Base-by-base conservation (phyloP, 805 yeast genomes). In the Barnettozyma wickerhamii region DNA sequence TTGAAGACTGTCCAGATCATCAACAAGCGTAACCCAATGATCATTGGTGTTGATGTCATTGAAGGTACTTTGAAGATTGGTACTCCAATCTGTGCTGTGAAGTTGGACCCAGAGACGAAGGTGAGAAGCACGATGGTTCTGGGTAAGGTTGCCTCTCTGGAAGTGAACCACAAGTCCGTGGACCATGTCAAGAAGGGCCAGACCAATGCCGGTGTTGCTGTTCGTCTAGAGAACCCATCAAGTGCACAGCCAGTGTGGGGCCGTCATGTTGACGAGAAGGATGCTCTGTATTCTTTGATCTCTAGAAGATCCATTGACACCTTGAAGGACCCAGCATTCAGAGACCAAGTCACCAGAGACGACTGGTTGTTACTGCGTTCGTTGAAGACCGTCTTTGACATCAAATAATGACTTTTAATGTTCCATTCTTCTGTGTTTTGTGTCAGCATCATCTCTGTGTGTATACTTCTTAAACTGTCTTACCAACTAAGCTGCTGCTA, bases 1-100 rank as follows among this genome's bases (percentile, higher is more conserved):
- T 69, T 93, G 69, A 86, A 87, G 67, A 93, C 97, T 14, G 66
- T 93, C 52, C 98, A 93, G 71, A 87, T 93, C 60, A 93, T 93
- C 65, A 93, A 93, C 81, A 91, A 91, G 72, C 86, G 99, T 69
- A 88, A 90, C 64, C 99, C 99, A 48, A 93, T 93, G 98, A 90
- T 93, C 60, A 86, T 93, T 59, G 99, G 99, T 79, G 98, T 93
- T 44, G 99, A 93, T 62, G 95, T 93, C 45, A 64, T 77, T 33
- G 98, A 93, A 61, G 99, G 99, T 58, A 72, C 84, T 35, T 75
- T 93, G 32, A 79, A 90, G 48, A 65, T 85, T 32, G 99, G 99
- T 43, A 90, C 99, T 6, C 99, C 99, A 48, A 87, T 93, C 45
- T 84, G 95, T 70, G 89, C 91, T 20, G 97, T 93, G 34, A 89